A percentile compares a stretch with the other conserved stretches of the same genome.
Evolutionary conservation across 2,329 filamentous ascomycete species (phyloP).

Genomic region (Alternaria ethzedia): DNA sequence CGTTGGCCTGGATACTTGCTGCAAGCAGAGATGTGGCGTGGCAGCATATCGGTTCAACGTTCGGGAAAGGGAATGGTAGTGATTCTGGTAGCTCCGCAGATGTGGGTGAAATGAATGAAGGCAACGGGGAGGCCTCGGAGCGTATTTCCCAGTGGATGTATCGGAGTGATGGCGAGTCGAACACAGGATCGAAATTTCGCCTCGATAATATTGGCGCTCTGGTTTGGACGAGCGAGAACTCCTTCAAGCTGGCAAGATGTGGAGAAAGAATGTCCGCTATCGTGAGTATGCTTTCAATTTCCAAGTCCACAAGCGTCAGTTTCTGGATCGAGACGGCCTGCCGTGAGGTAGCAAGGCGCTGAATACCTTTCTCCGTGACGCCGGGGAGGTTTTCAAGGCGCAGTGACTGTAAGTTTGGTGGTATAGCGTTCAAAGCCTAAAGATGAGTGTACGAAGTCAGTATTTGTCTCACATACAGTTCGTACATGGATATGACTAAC

Average conservation of each 20-base stretch:
- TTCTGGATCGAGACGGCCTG: slow-evolving; percentile 54
- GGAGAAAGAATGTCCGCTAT: slow-evolving; percentile 59
- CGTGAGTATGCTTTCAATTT: slow-evolving; percentile 59
- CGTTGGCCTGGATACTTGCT: slow-evolving; percentile 64
- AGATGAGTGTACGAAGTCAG: too few species aligned
- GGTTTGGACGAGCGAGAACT: slow-evolving; percentile 61
- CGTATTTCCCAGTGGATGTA: slow-evolving; percentile 67
- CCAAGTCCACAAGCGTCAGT: slow-evolving; percentile 60
- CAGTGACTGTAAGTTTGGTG: slow-evolving; percentile 57
- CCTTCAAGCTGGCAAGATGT: slow-evolving; percentile 52
- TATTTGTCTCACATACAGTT: too few species aligned
- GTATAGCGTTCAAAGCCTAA: slow-evolving; percentile 57
- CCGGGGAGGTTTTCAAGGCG: slow-evolving; percentile 63
- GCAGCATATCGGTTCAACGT: slow-evolving; percentile 53
- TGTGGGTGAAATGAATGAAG: slow-evolving; percentile 13
- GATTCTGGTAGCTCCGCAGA: background rate
- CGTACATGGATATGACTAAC: slow-evolving; percentile 17
- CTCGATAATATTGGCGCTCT: slow-evolving; percentile 54
- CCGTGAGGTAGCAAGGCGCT: slow-evolving; percentile 57
- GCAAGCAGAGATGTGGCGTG: slow-evolving; percentile 69
- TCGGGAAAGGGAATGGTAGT: slow-evolving; percentile 24
- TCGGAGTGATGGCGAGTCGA: slow-evolving; percentile 57
- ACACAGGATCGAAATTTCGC: slow-evolving; percentile 53
- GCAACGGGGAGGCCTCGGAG: slow-evolving; percentile 32
- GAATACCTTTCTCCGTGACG: slow-evolving; percentile 62